These are phyloP conservation scores for Sophora flavescens DNA, from an alignment of 306 rosid species.

Conservation along the genomic window DNA sequence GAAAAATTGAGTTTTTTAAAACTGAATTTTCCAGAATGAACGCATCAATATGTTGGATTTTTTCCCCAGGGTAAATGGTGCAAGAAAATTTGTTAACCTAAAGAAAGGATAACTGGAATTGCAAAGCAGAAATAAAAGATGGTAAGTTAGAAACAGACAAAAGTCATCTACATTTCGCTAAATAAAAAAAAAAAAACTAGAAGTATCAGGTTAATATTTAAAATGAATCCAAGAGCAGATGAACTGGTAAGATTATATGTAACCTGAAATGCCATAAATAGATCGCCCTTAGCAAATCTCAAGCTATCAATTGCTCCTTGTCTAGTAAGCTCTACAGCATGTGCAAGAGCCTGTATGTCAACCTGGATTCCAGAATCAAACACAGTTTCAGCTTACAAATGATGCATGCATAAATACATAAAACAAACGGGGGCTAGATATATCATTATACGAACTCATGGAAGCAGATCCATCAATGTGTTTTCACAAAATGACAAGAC, in stretches of 20 bases:
- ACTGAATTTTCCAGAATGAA: conserved; percentile 33
- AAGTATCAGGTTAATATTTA: conserved; percentile 17
- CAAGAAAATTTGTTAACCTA: conserved; percentile 13
- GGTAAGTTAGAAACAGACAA: background rate
- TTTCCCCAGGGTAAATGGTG: background rate
- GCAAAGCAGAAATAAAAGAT: conserved; percentile 33
- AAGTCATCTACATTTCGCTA: background rate
- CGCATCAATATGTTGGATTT: background rate
- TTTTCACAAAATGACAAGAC: conserved; percentile 26
- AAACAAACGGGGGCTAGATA: conserved; percentile 11
- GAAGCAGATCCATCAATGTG: conserved; percentile 21
- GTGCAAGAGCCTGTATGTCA: conserved; percentile 98
- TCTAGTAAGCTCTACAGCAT: conserved; percentile 97
- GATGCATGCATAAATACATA: conserved; percentile 31
- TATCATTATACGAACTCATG: background rate
- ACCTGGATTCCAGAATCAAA: conserved; percentile 68
- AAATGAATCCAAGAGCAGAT: conserved; percentile 27
- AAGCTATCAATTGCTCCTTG: conserved; percentile 99
- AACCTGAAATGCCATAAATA: conserved; percentile 97
- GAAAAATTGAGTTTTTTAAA: background rate
- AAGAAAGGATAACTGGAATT: conserved; percentile 6
- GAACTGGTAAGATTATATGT: conserved; percentile 17
- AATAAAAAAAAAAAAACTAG: background rate
- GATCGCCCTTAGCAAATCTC: conserved; percentile 94
- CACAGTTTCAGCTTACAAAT: conserved; percentile 37